phyloP scores from a whole-genome alignment of 495 filamentous ascomycete species.

The Xylaria cubensis region DNA sequence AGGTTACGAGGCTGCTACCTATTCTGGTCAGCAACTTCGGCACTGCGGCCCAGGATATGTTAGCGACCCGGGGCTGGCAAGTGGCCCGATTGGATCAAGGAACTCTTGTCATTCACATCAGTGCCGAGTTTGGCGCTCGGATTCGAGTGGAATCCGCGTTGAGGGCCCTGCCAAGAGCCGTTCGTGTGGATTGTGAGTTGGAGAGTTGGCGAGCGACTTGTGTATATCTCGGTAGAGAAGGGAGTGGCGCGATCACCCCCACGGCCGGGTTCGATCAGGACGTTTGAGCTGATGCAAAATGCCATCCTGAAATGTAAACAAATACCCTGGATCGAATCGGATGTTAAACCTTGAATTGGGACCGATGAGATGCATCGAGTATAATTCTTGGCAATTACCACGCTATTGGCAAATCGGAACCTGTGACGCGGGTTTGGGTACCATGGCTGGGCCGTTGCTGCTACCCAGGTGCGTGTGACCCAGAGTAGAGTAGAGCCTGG shows the following conservation, averaged over 20 bases:
- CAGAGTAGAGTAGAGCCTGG: neutral
- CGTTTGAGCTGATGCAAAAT: neutral
- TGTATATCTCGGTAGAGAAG: neutral
- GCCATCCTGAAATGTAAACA: constrained; percentile 5
- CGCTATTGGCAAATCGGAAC: constrained; percentile 22
- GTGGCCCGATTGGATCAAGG: constrained; percentile 25
- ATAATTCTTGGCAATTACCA: neutral
- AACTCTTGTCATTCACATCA: neutral
- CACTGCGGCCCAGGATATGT: constrained; percentile 9
- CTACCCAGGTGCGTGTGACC: neutral
- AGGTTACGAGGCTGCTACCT: neutral
- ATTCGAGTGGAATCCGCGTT: constrained; percentile 8
- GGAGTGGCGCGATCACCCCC: neutral
- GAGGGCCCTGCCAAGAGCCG: constrained; percentile 10
- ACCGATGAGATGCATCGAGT: constrained; percentile 23
- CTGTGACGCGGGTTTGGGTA: constrained; percentile 24
- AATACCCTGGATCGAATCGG: constrained; percentile 21
- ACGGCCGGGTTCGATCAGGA: constrained; percentile 6
- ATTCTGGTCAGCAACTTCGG: neutral
- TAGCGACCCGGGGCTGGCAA: constrained; percentile 20
- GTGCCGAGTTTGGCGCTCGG: constrained; percentile 24
- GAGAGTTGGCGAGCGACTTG: neutral
- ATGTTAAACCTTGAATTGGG: neutral
- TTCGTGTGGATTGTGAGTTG: neutral
- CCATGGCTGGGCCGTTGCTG: neutral